Percentiles rank a stretch among this genome's conserved stretches.
Conservation (phyloP, 2,329 filamentous ascomycete species). For the Botrytis pseudocinerea region DNA sequence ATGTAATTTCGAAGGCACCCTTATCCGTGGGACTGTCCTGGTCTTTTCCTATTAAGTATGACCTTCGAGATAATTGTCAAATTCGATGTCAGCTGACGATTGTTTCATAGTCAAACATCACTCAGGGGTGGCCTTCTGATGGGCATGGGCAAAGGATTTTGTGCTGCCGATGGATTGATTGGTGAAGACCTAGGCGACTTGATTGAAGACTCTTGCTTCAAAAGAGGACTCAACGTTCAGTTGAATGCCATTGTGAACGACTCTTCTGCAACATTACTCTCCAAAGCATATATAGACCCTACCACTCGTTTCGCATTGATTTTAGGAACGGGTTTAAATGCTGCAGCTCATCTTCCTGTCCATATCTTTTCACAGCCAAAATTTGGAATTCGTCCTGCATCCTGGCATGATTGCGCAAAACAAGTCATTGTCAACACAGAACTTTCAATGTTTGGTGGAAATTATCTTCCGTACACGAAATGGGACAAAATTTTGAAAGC, state of each 20-base stretch:
- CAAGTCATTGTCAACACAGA: slow-evolving; percentile 69
- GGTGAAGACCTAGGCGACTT: slow-evolving; percentile 62
- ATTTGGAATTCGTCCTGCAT: slow-evolving; percentile 55
- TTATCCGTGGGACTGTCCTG: slow-evolving; percentile 64
- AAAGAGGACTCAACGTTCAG: slow-evolving; percentile 51
- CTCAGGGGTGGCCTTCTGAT: slow-evolving; percentile 59
- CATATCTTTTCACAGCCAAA: slow-evolving; percentile 55
- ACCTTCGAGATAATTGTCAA: slow-evolving; percentile 26
- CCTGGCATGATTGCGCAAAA: slow-evolving; percentile 58
- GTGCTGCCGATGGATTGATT: slow-evolving; percentile 57
- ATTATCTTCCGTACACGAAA: slow-evolving; percentile 58
- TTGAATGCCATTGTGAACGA: slow-evolving; percentile 67
- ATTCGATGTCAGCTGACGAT: slow-evolving; percentile 34
- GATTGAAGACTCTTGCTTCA: slow-evolving; percentile 54
- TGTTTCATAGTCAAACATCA: slow-evolving; percentile 60
- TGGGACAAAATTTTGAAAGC: slow-evolving; percentile 59
- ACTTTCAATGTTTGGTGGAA: slow-evolving; percentile 64
- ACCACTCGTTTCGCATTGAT: slow-evolving; percentile 65
- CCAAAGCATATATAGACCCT: slow-evolving; percentile 57
- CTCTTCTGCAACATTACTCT: slow-evolving; percentile 64
- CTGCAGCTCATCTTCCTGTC: slow-evolving; percentile 63
- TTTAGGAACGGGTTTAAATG: slow-evolving; percentile 66
- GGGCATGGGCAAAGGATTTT: slow-evolving; percentile 67
- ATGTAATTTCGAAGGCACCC: slow-evolving; percentile 43
- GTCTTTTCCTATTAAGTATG: slow-evolving; percentile 71